A percentile compares a stretch with the other conserved stretches of the same genome.
Evolutionary conservation across 345 rosid genomes (phyloP).

Genomic region (Ceriops decandra): DNA sequence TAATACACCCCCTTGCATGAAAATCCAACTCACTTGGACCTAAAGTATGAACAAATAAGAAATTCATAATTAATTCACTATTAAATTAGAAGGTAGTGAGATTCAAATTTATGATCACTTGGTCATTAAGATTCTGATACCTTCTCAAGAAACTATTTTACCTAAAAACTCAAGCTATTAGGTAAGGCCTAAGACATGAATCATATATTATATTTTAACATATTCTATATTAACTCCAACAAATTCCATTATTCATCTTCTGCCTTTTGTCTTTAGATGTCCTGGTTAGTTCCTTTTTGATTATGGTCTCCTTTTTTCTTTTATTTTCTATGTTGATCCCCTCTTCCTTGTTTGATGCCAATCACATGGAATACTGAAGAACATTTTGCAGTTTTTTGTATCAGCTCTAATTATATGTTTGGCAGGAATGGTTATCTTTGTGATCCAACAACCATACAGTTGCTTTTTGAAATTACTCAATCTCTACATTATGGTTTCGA

Average conservation of each 20-base stretch:
- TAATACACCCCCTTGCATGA: too few relatives aligned
- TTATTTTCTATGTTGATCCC: not conserved
- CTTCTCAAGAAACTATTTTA: too few relatives aligned
- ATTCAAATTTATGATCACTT: too few relatives aligned
- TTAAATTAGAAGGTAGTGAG: too few relatives aligned
- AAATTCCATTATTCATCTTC: not conserved
- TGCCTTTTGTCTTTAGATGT: not conserved
- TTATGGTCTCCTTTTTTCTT: not conserved
- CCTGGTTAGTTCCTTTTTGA: not conserved
- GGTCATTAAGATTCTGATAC: too few relatives aligned
- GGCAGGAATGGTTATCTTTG: conserved; percentile 54
- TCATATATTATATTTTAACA: too few relatives aligned
- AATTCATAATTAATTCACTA: too few relatives aligned
- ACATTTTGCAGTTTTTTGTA: conserved; percentile 1
- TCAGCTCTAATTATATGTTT: conserved; percentile 18
- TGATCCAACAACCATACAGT: conserved; percentile 57
- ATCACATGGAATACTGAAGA: conserved; percentile 12
- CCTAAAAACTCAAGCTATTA: too few relatives aligned
- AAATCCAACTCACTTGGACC: too few relatives aligned
- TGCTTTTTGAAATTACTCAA: conserved; percentile 75
- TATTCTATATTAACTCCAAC: too few relatives aligned
- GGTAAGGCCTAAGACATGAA: too few relatives aligned
- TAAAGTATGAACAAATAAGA: too few relatives aligned
- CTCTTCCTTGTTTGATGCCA: conserved; percentile 2
- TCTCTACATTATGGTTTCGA: conserved; percentile 61